Base-by-base conservation (phyloP, 2,329 filamentous ascomycete genomes). In the Juglanconis oblonga region DNA sequence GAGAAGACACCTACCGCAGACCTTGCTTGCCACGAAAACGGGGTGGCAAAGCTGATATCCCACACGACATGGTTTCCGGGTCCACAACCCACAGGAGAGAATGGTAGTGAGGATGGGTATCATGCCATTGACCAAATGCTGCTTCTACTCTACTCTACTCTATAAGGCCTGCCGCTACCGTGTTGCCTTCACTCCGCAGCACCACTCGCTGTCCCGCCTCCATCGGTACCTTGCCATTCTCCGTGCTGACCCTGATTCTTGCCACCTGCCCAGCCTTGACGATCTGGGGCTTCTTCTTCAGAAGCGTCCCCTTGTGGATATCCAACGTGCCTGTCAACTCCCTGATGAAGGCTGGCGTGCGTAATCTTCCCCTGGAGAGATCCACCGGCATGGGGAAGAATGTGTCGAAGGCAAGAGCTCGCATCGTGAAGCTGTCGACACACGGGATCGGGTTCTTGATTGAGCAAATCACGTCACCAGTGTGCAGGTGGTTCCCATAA, bases 301-400 rank as follows among this genome's bases (percentile, higher is more conserved):
- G 70, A 1, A 89, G 77, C n/a, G 83, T 81, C 0, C 92, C 94
- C 1, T 84, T 91, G 8, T 81, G 80, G 74, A 96, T 96, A 73
- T 97, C 91, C 48, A 98, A 74, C 2, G 87, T 81, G 0, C 89
- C 90, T 8, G 89, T 76, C 64, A 98, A 81, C 63, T 86, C 83
- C 55, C 82, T 81, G 45, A 99, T 89, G 52, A 85, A 84, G 0
- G 90, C 95, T 0, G 91, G 82, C 0, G 87, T 86, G 72, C 97
- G 90, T 54, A 98, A 76, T 8, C 92, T 83, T 0, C 95, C 95
- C 24, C 92, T 81, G 72, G 97, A 93, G 8, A 99, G 86, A 69
- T 98, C 94, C 9, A 98, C 85, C 31, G 86, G 85, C 85, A 94
- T 95, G 0, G 94, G 94, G 75, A 93, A 88, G 14, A 99, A 76